A percentile compares a stretch with the other conserved stretches of the same genome.
Conservation (phyloP, 2,329 filamentous ascomycete genomes). For the Fusarium oligoseptatum region DNA sequence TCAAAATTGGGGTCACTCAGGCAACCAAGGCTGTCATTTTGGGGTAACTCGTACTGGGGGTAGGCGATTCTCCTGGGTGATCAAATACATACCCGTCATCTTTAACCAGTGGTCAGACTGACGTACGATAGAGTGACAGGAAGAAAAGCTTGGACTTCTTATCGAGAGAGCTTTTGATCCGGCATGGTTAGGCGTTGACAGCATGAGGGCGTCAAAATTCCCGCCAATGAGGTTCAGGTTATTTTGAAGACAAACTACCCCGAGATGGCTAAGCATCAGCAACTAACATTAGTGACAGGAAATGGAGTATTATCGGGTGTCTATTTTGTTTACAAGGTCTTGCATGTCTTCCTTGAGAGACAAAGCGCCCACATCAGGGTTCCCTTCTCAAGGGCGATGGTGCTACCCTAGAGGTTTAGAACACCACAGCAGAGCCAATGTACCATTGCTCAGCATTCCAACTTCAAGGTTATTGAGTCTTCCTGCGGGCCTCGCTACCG, state of each 20-base stretch:
- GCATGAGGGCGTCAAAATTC: background rate
- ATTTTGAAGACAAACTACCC: background rate
- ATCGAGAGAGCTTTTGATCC: background rate
- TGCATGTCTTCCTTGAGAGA: background rate
- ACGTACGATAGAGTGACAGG: background rate
- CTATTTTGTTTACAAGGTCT: background rate
- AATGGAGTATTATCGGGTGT: background rate
- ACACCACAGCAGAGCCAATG: background rate
- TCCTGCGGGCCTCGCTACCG: background rate
- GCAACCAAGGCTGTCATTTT: background rate
- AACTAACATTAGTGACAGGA: background rate
- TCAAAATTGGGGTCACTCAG: background rate
- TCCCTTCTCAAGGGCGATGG: background rate
- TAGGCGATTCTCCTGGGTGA: background rate
- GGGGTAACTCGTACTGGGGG: background rate
- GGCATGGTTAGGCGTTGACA: background rate
- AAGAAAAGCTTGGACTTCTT: background rate
- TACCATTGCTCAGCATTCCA: background rate
- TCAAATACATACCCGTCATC: background rate
- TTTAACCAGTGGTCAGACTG: background rate
- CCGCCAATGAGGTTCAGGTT: background rate
- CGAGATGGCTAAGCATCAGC: background rate
- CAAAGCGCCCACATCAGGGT: background rate
- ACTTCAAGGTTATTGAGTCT: background rate
- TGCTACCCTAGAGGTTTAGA: background rate